Conservation (phyloP, 2,329 filamentous ascomycete genomes). For the Trichoderma polysporum region DNA sequence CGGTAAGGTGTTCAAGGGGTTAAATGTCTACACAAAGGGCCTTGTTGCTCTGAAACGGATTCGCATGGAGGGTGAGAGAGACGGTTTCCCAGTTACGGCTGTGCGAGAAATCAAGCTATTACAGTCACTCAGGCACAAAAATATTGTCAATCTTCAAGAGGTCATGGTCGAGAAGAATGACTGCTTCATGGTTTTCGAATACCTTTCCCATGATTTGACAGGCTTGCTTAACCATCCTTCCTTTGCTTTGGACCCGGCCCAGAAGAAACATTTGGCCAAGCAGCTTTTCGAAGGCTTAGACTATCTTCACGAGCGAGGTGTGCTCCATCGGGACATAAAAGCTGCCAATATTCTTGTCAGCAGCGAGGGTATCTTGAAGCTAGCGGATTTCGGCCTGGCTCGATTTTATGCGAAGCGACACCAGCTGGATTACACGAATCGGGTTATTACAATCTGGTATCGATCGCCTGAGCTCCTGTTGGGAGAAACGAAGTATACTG, state of each 20-base stretch:
- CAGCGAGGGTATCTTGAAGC: slow-evolving; percentile 82
- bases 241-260: slow-evolving; percentile 77
- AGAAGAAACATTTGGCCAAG: slow-evolving; percentile 89
- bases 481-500: slow-evolving; percentile 86
- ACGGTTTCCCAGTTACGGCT: slow-evolving; percentile 88
- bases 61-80: slow-evolving; percentile 87
- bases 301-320: slow-evolving; percentile 89
- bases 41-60: slow-evolving; percentile 87
- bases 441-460: slow-evolving; percentile 99
- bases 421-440: slow-evolving; percentile 94
- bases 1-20: slow-evolving; percentile 91
- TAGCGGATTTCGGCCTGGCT: slow-evolving; percentile 93
- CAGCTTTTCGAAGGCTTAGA: slow-evolving; percentile 93
- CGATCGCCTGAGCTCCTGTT: slow-evolving; percentile 85
- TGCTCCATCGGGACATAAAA: slow-evolving; percentile 96
- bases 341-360: slow-evolving; percentile 96
- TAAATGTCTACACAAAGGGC: slow-evolving; percentile 85
- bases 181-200: slow-evolving; percentile 99
- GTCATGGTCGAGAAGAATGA: slow-evolving; percentile 99
- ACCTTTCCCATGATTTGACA: slow-evolving; percentile 92
- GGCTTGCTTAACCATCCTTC: slow-evolving; percentile 92
- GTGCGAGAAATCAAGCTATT: slow-evolving; percentile 88
- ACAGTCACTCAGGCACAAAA: slow-evolving; percentile 79
- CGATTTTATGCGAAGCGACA: slow-evolving; percentile 93
- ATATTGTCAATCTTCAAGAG: slow-evolving; percentile 80